Base-by-base conservation (phyloP, 1,139 yeast species). In the Meyerozyma smithsonii region DNA sequence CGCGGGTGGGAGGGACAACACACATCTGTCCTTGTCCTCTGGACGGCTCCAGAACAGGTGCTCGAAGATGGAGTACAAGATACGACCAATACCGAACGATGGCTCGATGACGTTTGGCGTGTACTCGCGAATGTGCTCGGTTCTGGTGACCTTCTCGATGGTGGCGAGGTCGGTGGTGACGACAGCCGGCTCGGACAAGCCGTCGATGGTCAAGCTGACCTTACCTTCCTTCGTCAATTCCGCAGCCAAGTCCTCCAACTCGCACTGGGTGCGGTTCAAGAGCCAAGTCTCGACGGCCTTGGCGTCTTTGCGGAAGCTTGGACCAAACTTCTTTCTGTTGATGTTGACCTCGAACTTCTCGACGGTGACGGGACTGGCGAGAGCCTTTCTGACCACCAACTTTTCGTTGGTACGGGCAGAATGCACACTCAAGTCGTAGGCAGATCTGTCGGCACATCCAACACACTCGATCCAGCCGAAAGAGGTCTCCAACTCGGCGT, bases 401-500 rank as follows among this genome's bases (percentile, higher is more conserved):
- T 88, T 89, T 68, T 88, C 96, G 65, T 89, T 89, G 45, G 98
- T 94, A 66, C 88, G 84, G 43, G 95, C 94, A 38, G 97, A 69
- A 61, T 94, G 99, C 43, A 94, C 98, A 39, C 92, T 78, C 65
- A 94, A 79, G 69, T 94, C 99, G 62, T 89, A 94, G 35, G 99
- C 99, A 38, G 96, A 87, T 72, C 99, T 83, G 67, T 94, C 99
- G 47, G 99, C 99, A 73, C 98, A 92, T 52, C 99, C 99, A 59
- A 92, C 97, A 81, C 98, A 92, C 71, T 94, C 99, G 55, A 94
- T 85, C 99, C 99, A 94, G 52, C 99, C 97, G 59, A 87, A 94
- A 28, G 96, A 86, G 33, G 96, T 84, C 56, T 86, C 83, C 55
- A 94, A 76, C 73, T 94, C 99, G 49, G 96, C 97, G 71, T 94